phyloP scores from a whole-genome alignment of 2,329 filamentous ascomycete species.

The Paraphoma chrysanthemicola region DNA sequence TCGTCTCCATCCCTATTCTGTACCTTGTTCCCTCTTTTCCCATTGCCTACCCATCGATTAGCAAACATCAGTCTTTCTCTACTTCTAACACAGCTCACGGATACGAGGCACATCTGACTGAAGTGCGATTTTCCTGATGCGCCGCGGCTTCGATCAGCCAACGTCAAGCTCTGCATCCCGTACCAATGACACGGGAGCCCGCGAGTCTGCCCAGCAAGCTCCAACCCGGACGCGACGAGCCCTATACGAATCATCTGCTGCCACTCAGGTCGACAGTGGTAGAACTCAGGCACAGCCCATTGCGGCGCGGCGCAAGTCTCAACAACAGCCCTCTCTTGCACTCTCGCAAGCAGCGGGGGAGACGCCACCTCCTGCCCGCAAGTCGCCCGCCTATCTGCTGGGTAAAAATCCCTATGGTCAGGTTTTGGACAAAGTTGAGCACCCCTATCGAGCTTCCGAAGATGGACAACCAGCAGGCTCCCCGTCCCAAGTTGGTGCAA shows the following conservation, averaged over 20 bases:
- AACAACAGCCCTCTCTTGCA: conserved; percentile 11
- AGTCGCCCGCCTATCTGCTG: conserved; percentile 35
- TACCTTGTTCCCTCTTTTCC: conserved; percentile 7
- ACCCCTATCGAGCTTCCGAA: conserved; percentile 24
- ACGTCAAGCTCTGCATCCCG: conserved; percentile 25
- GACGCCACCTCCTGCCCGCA: conserved; percentile 12
- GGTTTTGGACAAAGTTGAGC: conserved; percentile 31
- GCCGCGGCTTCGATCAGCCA: conserved; percentile 25
- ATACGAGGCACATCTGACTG: background rate
- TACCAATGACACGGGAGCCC: conserved; percentile 11
- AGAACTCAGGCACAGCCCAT: conserved; percentile 5
- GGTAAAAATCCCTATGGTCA: conserved; percentile 43
- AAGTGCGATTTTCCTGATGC: conserved; percentile 21
- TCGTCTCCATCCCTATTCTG: conserved; percentile 21
- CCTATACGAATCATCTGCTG: conserved; percentile 12
- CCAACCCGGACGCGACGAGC: conserved; percentile 16
- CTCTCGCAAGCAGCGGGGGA: conserved; percentile 10
- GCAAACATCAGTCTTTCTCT: background rate
- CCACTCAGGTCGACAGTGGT: background rate
- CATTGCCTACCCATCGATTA: conserved; percentile 2
- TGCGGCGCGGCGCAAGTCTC: conserved; percentile 10
- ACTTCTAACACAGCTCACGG: background rate
- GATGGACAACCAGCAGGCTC: conserved; percentile 6
- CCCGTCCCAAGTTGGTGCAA: conserved; percentile 30
- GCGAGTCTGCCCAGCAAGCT: conserved; percentile 18